Percentiles rank a stretch among this genome's conserved stretches.
phyloP scores from a whole-genome alignment of 176 grass and related monocot genomes.

The Aegilops bicornis region DNA sequence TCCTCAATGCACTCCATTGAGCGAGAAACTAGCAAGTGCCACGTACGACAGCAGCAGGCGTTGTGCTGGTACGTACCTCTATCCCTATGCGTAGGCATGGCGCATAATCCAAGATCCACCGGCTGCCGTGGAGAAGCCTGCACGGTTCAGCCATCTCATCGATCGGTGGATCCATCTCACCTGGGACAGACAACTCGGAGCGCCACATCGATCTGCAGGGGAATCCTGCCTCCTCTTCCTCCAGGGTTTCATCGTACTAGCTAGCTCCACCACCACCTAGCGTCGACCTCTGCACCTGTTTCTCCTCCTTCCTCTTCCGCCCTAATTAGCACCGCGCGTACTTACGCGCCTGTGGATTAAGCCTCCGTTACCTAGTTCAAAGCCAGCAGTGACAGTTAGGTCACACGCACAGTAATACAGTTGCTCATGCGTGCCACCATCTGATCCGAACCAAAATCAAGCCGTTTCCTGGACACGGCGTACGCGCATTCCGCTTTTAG shows the following conservation, averaged over 20 bases:
- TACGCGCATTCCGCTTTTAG: not conserved
- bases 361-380: not conserved
- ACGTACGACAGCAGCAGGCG: not conserved
- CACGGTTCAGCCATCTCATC: not conserved
- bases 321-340: not conserved
- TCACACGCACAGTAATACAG: not conserved
- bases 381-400: too few species aligned
- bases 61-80: not conserved
- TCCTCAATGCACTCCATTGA: not conserved
- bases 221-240: not conserved
- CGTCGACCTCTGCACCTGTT: not conserved
- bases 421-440: not conserved
- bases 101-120: constrained; percentile 4
- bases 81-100: not conserved
- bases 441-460: not conserved
- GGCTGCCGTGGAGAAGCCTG: not conserved
- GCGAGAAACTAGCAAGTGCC: not conserved
- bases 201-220: not conserved
- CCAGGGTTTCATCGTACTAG: not conserved
- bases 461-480: not conserved
- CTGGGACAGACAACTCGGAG: not conserved
- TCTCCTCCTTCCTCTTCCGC: not conserved
- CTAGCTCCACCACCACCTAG: too few species aligned
- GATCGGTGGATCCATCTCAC: not conserved
- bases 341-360: not conserved